Evolutionary conservation across 805 yeast species (phyloP), one percentile per base, ranked within the genome.

Genomic region (Cyberlindnera nakhonratchasimensis): DNA sequence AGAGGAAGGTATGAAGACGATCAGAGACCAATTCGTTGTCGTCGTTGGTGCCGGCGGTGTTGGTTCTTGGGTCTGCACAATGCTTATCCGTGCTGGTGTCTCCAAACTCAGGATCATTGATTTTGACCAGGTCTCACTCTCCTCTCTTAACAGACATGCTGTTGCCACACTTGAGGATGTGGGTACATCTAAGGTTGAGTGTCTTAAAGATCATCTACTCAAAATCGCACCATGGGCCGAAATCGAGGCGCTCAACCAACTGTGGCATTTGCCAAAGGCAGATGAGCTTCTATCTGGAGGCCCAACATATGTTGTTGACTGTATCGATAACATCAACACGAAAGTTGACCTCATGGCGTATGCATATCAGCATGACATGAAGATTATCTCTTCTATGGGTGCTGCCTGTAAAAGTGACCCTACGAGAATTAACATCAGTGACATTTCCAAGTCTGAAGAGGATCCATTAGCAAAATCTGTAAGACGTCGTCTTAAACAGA

Each of bases 11-110:
- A 80, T 89, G 77, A 62, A 65, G 16, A 78, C 77, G 45, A 76
- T 93, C 14, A 78, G 96, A 41, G 64, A 71, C 11, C 82, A 87
- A 56, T 73, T 77, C 42, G 75, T 90, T 3, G 85, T 88, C 2
- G 85, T 91, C 13, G 83, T 80, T 11, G 99, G 99, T 23, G 93
- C 91, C 14, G 99, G 99, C 45, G 99, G 99, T 45, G 99, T 93
- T 30, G 99, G 99, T 2, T 90, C 97, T 0, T 90, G 96, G 91
- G 96, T 83, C 19, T 82, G 85, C 11, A 83, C 95, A 10, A 87
- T 95, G 85, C 72, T 93, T 43, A 84, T 86, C 2, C 79, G 99
- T 55, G 86, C 96, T 14, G 99, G 99, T 13, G 82, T 90, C 29
- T 82, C 84, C 17, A 75, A 77, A 45, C 62, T 93, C 40, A 75